Evolutionary conservation across 257 asterid species (phyloP).

Genomic region (Solanum virginianum): DNA sequence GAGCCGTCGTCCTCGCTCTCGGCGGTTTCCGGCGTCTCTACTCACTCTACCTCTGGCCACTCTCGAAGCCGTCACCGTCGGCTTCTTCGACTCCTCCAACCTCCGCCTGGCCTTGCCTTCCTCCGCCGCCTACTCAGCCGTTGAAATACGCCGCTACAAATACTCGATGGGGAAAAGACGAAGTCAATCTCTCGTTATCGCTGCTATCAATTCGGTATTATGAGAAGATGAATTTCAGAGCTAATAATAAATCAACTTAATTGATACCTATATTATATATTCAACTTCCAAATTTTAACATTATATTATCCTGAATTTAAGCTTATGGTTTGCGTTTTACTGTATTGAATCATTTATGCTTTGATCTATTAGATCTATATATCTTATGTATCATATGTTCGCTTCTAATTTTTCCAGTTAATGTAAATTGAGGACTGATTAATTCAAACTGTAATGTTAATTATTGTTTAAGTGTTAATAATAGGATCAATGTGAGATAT

Average conservation of each 20-base stretch:
- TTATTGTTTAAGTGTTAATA: not conserved
- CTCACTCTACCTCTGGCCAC: slow-evolving; percentile 78
- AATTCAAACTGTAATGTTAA: not conserved
- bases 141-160: slow-evolving; percentile 23
- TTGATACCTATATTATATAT: not conserved
- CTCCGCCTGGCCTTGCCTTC: slow-evolving; percentile 57
- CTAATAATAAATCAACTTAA: slow-evolving; percentile 24
- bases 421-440: not conserved
- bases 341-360: not conserved
- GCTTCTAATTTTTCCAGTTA: not conserved
- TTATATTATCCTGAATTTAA: not conserved
- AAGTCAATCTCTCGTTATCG: slow-evolving; percentile 81
- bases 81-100: slow-evolving; percentile 22
- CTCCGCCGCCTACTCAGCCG: slow-evolving; percentile 24
- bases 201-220: slow-evolving; percentile 76
- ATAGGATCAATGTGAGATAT: not conserved
- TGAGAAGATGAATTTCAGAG: slow-evolving; percentile 72
- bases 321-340: not conserved
- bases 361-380: not conserved
- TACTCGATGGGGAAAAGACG: slow-evolving; percentile 93
- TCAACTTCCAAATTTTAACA: not conserved
- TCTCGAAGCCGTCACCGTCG: slow-evolving; percentile 44
- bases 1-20: slow-evolving; percentile 71
- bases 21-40: slow-evolving; percentile 91
- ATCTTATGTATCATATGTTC: not conserved